Evolutionary conservation across 2,329 filamentous ascomycete genomes (phyloP), one percentile per base, ranked within the genome.

Genomic region (Nectriaceae sp.): DNA sequence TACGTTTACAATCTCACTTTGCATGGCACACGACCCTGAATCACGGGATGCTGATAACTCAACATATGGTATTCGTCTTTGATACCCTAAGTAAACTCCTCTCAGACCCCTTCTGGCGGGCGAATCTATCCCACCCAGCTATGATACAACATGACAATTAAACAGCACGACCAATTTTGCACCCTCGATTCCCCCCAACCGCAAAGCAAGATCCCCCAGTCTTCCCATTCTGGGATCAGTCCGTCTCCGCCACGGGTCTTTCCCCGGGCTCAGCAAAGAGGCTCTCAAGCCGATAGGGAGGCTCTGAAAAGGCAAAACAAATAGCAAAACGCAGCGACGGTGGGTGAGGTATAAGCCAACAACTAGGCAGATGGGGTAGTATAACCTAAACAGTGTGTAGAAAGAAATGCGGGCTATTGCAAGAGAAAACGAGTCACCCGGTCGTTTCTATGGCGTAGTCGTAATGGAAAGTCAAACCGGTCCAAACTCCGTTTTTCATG

Each of bases 361-460:
- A 31, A 15, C 26, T 15, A 31, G 26, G 26, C 15, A 8, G 26
- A 31, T 8, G 26, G 15, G 8, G 26, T 31, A 31, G 26, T 8
- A 31, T 31, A 8, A 15, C 26, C 24, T 21, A 41, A 20, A 41
- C 6, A 41, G n/a, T 22, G 21, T 40, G 8, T 3, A 16, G 37
- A 3, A 21, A 10, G 37, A n/a, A n/a, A n/a, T n/a, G n/a, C n/a
- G n/a, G n/a, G n/a, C n/a, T n/a, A n/a, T n/a, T n/a, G n/a, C n/a
- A n/a, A n/a, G n/a, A n/a, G n/a, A n/a, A n/a, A n/a, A n/a, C 33
- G 10, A 37, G 33, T 37, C 33, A 18, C 18, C 33, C 16, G 49
- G 51, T 57, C 50, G 48, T 61, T 52, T 62, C 60, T 61, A 60
- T 62, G 51, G 51, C 56, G 47, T 60, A 49, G 48, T 57, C 49